Base-by-base conservation (phyloP, 495 filamentous ascomycete species). In the Annulohypoxylon bovei region DNA sequence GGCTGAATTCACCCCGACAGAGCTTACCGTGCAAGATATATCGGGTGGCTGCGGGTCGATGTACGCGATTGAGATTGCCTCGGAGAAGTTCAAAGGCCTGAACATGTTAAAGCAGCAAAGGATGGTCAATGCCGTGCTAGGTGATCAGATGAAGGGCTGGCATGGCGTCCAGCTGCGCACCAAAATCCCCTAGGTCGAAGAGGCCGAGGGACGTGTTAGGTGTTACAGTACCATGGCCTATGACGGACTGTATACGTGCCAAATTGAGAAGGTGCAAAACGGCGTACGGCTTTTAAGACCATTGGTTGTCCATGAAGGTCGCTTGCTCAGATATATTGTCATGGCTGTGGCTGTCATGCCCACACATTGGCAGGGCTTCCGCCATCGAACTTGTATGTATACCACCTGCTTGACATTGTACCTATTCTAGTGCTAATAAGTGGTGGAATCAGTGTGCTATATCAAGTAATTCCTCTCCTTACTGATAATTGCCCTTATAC, bases 1-100 rank as follows among this genome's bases (percentile, higher is more conserved):
- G 30, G 75, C 79, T 16, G 80, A 82, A 71, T 80, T 84, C 49
- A 49, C 73, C n/a, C 82, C 83, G 25, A 81, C 81, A 0, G 68
- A 82, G 50, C 79, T 84, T 23, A 67, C 86, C 74, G 91, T 93
- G n/a, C 89, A 88, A 73, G 91, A 93, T 77, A 86, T 93, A 55
- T 89, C 86, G n/a, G 91, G 91, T 35, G 91, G 91, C 28, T 93
- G 91, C 78, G 91, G 91, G 47, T 88, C 86, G 61, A 93, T 93
- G 91, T 93, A 93, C 78, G 88, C 83, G 59, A 88, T 93, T 67
- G 89, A 93, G 66, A 87, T 93, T 67, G 79, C 83, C 56, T 89
- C 88, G 18, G 80, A 83, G 54, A 85, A 81, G 78, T 93, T 93
- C 77, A 81, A 85, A 53, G 91, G 91, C 28, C 57, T 87, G 67